Evolutionary conservation across 768 basidiomycete species (phyloP).

Genomic region (Hemileccinum impolitum): DNA sequence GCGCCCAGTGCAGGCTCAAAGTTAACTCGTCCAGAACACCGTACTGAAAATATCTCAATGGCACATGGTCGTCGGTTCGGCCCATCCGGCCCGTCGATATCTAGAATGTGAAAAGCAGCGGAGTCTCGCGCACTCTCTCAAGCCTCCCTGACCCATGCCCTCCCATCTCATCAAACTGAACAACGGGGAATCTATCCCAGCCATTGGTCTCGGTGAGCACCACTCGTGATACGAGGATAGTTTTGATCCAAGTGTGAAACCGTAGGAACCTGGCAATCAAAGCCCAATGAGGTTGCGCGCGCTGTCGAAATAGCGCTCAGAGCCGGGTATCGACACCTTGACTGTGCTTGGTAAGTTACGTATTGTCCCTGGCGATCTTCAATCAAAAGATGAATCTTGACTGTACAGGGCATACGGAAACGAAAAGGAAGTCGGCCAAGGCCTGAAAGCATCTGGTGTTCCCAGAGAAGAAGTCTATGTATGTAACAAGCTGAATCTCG

Average conservation of each 20-base stretch:
- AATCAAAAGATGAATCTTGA: constrained; percentile 17
- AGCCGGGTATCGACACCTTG: constrained; percentile 75
- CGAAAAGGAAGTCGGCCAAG: constrained; percentile 80
- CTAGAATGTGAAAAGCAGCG: neutral
- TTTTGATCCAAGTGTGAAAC: neutral
- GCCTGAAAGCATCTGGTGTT: constrained; percentile 72
- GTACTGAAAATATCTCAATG: neutral
- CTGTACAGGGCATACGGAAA: constrained; percentile 59
- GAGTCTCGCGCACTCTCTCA: constrained; percentile 1
- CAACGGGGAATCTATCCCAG: constrained; percentile 53
- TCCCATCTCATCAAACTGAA: constrained; percentile 57
- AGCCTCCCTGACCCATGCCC: constrained; percentile 23
- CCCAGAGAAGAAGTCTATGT: constrained; percentile 72
- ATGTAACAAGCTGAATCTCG: constrained; percentile 20
- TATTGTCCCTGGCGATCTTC: neutral
- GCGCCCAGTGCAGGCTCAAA: no score
- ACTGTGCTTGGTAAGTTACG: constrained; percentile 53
- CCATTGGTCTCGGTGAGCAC: constrained; percentile 53
- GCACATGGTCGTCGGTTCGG: constrained; percentile 12
- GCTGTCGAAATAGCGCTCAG: constrained; percentile 77
- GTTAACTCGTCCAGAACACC: no score
- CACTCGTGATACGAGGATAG: constrained; percentile 20
- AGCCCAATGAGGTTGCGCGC: constrained; percentile 61
- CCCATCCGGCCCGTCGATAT: constrained; percentile 16
- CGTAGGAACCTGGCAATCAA: constrained; percentile 78